A percentile compares a stretch with the other conserved stretches of the same genome.
Evolutionary conservation across 108 stramenopile genomes (phyloP).

Genomic region (Nitzschia sp.): DNA sequence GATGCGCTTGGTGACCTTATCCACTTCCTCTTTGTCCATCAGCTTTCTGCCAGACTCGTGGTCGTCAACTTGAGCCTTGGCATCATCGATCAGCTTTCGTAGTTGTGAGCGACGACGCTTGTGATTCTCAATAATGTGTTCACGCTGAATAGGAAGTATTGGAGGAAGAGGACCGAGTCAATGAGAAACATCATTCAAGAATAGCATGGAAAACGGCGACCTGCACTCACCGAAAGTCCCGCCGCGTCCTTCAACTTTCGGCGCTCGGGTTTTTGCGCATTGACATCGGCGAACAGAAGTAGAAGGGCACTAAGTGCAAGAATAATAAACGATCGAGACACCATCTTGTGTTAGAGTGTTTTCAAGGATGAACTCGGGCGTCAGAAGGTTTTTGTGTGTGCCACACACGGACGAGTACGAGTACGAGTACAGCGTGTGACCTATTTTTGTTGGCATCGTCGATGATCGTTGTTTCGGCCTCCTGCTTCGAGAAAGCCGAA

Average conservation of each 20-base stretch:
- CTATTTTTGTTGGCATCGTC: too few relatives aligned
- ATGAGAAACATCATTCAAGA: neutral
- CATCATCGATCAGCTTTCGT: conserved; percentile 18
- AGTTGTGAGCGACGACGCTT: conserved; percentile 24
- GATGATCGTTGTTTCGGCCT: too few relatives aligned
- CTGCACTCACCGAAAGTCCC: neutral
- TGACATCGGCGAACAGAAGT: neutral
- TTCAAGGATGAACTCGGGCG: too few relatives aligned
- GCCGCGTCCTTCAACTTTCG: neutral
- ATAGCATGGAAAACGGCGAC: neutral
- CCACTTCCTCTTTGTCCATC: conserved; percentile 28
- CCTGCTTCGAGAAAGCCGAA: too few relatives aligned
- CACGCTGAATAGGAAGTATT: conserved; percentile 10
- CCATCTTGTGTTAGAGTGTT: too few relatives aligned
- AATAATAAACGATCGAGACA: neutral
- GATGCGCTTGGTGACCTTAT: conserved; percentile 10
- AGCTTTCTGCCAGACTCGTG: conserved; percentile 19
- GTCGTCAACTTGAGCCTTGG: conserved; percentile 14
- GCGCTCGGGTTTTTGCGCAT: neutral
- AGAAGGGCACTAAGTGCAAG: neutral
- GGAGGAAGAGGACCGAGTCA: too few relatives aligned
- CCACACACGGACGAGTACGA: too few relatives aligned
- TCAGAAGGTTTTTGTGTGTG: too few relatives aligned
- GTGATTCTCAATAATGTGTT: conserved; percentile 25
- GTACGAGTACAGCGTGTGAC: too few relatives aligned